A percentile compares a stretch with the other conserved stretches of the same genome.
Conservation (phyloP, 2,329 filamentous ascomycete genomes). For the Cryphonectria parasitica region DNA sequence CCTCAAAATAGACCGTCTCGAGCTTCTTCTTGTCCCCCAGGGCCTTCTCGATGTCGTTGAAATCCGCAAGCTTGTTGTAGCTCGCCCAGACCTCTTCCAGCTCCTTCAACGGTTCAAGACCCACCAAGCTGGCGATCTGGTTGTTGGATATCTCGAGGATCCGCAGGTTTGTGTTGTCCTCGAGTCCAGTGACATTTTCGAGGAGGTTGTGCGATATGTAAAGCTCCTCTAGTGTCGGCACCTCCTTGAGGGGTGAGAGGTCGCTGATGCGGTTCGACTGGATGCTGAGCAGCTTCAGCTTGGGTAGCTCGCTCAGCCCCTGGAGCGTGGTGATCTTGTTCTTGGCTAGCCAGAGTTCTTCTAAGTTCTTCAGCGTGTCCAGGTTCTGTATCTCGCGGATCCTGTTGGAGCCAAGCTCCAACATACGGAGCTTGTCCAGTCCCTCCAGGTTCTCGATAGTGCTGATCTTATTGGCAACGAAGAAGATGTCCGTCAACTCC, state of each 20-base stretch:
- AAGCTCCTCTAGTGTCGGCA: conserved; percentile 82
- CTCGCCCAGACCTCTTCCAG: conserved; percentile 95
- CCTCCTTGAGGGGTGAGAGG: conserved; percentile 73
- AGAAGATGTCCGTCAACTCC: conserved; percentile 81
- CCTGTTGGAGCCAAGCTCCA: conserved; percentile 91
- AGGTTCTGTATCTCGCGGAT: conserved; percentile 89
- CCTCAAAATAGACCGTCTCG: conserved; percentile 94
- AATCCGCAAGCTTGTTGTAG: conserved; percentile 80
- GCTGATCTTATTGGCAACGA: conserved; percentile 93
- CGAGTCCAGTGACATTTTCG: conserved; percentile 73
- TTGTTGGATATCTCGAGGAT: conserved; percentile 92
- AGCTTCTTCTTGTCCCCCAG: conserved; percentile 78
- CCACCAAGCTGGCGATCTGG: conserved; percentile 73
- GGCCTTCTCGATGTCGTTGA: conserved; percentile 78
- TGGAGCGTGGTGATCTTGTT: conserved; percentile 90
- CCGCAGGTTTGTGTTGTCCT: conserved; percentile 67
- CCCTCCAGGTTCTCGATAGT: conserved; percentile 83
- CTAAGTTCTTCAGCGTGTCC: conserved; percentile 74
- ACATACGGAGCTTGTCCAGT: conserved; percentile 73
- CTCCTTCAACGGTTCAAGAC: conserved; percentile 68
- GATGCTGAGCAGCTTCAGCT: conserved; percentile 86
- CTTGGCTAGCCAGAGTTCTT: conserved; percentile 92
- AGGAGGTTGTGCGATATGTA: conserved; percentile 97
- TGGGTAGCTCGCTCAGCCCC: conserved; percentile 74
- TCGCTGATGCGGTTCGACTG: conserved; percentile 90